Base-by-base conservation (phyloP, 768 basidiomycete genomes). In the Boletus rex-veris region DNA sequence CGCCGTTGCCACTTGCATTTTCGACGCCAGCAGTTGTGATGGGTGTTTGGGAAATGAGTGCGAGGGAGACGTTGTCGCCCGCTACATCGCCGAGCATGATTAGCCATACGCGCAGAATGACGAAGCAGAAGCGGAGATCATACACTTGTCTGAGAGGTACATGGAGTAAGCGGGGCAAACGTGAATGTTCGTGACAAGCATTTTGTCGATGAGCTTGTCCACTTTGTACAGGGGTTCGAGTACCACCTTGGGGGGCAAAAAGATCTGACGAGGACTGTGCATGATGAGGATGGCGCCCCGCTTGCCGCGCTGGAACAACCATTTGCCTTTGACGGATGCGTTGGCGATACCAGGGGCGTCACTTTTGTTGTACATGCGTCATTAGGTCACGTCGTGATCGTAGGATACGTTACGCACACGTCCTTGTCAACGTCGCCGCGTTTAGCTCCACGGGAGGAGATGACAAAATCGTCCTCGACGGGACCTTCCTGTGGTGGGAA, bases 271-370 rank as follows among this genome's bases (percentile, higher is more conserved):
- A 11, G 74, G 71, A 19, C 31, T 52, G 31, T 66, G 62, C 69
- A 74, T 64, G 45, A 71, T 58, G 18, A 74, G 56, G 36, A 74
- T 26, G 19, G 71, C 73, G 0, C 64, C 68, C 3, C 68, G 67
- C 40, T 60, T 66, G 19, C 58, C 52, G 11, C 42, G 45, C 26
- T 62, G 51, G 21, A 73, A 75, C 16, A 52, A 38, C 71, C 72
- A 75, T 18, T 59, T 58, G 19, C 64, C 70, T 47, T 68, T 73
- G 45, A 73, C 33, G 26, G 68, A 53, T 21, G 65, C 66, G 19
- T 59, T 58, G 5, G 54, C 62, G n/a, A 71, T 24, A 1, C 62
- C 65, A 7, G 58, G 43, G 12, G 58, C 3, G 19, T 41, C 57
- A 3, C 64, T 65, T 47, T 31, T 2, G 24, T 35, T 5, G 38